These are phyloP conservation scores for Lactarius deliciosus DNA, from an alignment of 768 basidiomycete genomes.

Conservation along the genomic window DNA sequence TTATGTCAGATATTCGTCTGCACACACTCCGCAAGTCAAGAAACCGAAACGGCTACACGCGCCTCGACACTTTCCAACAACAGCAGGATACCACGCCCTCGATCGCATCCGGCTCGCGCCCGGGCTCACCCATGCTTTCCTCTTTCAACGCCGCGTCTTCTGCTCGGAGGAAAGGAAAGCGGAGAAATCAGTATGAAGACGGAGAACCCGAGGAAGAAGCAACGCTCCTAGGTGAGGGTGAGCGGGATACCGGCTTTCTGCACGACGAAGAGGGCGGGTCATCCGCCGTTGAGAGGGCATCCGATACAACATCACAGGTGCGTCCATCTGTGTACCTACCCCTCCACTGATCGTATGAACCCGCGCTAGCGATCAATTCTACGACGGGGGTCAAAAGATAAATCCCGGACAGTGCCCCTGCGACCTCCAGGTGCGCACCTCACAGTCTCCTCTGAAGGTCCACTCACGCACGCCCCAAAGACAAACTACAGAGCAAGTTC, in stretches of 20 bases:
- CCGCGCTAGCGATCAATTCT: conserved; percentile 34
- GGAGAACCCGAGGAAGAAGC: conserved; percentile 27
- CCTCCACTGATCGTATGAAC: conserved; percentile 24
- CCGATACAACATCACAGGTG: conserved; percentile 33
- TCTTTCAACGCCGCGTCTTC: conserved; percentile 17
- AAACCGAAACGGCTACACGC: conserved; percentile 21
- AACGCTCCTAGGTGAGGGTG: conserved; percentile 30
- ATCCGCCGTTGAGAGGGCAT: conserved; percentile 5
- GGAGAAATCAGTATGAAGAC: conserved; percentile 23
- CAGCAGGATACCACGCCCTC: conserved; percentile 2
- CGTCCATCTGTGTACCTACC: conserved; percentile 5
- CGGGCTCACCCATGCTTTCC: conserved; percentile 21
- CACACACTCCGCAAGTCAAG: conserved; percentile 19
- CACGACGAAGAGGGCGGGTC: conserved; percentile 41
- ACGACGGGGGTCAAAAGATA: conserved; percentile 51
- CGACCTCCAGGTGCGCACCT: conserved; percentile 56
- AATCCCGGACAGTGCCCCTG: conserved; percentile 77
- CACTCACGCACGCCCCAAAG: conserved; percentile 38
- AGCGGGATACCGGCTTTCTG: conserved; percentile 38
- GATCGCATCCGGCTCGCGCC: conserved; percentile 7
- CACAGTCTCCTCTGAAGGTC: neutral
- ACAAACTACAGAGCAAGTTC: conserved; percentile 67
- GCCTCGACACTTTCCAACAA: conserved; percentile 2
- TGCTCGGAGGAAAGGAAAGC: conserved; percentile 21
- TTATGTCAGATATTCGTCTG: conserved; percentile 29